Conservation (phyloP, 2,329 filamentous ascomycete genomes). For the Mycogone perniciosa region DNA sequence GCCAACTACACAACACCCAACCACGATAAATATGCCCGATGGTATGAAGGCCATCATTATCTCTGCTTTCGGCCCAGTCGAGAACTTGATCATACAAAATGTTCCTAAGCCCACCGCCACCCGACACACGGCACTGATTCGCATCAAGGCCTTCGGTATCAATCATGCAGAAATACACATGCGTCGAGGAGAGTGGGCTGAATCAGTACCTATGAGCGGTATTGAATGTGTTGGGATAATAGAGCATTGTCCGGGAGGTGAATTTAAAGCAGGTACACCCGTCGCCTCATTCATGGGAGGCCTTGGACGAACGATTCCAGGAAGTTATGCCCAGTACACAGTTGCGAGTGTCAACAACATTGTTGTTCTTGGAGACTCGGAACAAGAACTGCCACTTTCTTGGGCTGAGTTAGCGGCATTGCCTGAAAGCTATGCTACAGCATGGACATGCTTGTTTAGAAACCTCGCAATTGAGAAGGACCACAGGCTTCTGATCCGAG, state of each 20-base stretch:
- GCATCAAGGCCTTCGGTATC: constrained; percentile 35
- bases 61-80: constrained; percentile 2
- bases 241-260: constrained; percentile 26
- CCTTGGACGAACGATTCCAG: constrained; percentile 31
- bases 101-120: constrained; percentile 14
- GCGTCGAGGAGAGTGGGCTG: constrained; percentile 36
- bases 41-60: constrained; percentile 11
- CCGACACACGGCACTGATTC: constrained; percentile 26
- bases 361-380: not conserved
- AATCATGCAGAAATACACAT: constrained; percentile 42
- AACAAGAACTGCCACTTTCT: constrained; percentile 1
- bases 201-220: constrained; percentile 32
- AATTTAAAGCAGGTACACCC: constrained; percentile 25
- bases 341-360: not conserved
- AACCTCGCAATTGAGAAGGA: constrained; percentile 1
- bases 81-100: constrained; percentile 4
- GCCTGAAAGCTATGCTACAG: constrained; percentile 8
- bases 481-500: constrained; percentile 7
- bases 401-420: constrained; percentile 7
- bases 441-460: constrained; percentile 7
- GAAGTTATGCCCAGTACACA: constrained; percentile 31
- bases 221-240: constrained; percentile 39
- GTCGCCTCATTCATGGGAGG: constrained; percentile 38
- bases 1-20: not conserved
- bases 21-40: not conserved